Evolutionary conservation across 345 rosid genomes (phyloP), one percentile per base, ranked within the genome.

Genomic region (Punica granatum): DNA sequence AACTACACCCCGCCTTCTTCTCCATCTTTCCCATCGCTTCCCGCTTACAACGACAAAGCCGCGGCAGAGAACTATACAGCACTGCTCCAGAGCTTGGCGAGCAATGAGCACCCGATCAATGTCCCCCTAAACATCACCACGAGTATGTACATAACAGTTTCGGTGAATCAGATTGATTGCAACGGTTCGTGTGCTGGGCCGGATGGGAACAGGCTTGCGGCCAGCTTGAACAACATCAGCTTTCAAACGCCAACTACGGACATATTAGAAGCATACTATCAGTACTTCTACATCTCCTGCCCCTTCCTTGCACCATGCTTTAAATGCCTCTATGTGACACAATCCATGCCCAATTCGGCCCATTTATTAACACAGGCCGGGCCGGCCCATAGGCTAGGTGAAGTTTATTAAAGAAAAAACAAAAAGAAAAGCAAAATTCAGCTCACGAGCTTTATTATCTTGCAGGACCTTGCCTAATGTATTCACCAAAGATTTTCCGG

Each of bases 261-360:
- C 30, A 33, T 69, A 51, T 53, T 74, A 12, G 69, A 69, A 64
- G 77, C 74, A 16, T 75, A 75, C 21, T 66, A 72, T 34, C 18
- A 59, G 71, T 67, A 63, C 36, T 6, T 70, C 49, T 21, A 41
- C 36, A 14, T 33, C 49, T 19, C 13, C 6, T 10, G 6, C 6
- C 56, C 56, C 5, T 37, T 4, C 5, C 6, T 37, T 11, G 5
- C 41, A 23, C 15, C 32, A 23, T n/a, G n/a, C n/a, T n/a, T n/a
- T n/a, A n/a, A n/a, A n/a, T n/a, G n/a, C n/a, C n/a, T n/a, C n/a
- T n/a, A n/a, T n/a, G n/a, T n/a, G n/a, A n/a, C n/a, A n/a, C n/a
- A n/a, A n/a, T n/a, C n/a, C n/a, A n/a, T n/a, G n/a, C n/a, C n/a
- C n/a, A n/a, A n/a, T n/a, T n/a, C n/a, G n/a, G n/a, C n/a, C n/a